Evolutionary conservation across 2,329 filamentous ascomycete genomes (phyloP).

Genomic region (Xylaria sp.): DNA sequence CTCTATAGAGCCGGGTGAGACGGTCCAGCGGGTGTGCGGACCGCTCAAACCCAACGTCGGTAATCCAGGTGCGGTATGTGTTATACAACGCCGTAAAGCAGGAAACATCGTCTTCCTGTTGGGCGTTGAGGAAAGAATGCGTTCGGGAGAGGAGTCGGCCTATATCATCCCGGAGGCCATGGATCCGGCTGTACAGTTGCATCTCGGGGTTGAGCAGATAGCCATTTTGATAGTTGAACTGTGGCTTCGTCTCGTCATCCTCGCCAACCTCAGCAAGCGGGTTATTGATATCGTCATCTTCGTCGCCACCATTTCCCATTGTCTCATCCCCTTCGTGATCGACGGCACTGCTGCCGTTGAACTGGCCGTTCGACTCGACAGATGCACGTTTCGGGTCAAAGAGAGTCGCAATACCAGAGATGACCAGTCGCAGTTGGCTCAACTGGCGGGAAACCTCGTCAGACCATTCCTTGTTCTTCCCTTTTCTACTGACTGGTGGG

Average conservation of each 20-base stretch:
- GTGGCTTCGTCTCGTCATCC: conserved; percentile 80
- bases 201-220: conserved; percentile 70
- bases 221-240: conserved; percentile 86
- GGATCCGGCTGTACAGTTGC: conserved; percentile 73
- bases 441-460: conserved; percentile 93
- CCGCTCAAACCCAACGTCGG: conserved; percentile 93
- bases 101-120: conserved; percentile 93
- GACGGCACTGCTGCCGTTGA: conserved; percentile 43
- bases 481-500: conserved; percentile 83
- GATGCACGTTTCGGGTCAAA: conserved; percentile 81
- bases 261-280: conserved; percentile 67
- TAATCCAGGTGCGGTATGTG: conserved; percentile 94
- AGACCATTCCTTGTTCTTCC: conserved; percentile 98
- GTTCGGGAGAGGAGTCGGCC: conserved; percentile 81
- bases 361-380: conserved; percentile 45
- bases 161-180: conserved; percentile 77
- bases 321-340: conserved; percentile 51
- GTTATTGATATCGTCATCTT: conserved; percentile 55
- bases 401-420: conserved; percentile 85
- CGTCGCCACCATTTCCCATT: conserved; percentile 60
- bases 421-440: conserved; percentile 82
- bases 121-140: conserved; percentile 77
- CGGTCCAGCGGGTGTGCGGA: conserved; percentile 92
- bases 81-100: conserved; percentile 94
- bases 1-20: conserved; percentile 79